Evolutionary conservation across 1,139 yeast species (phyloP).

Genomic region (Lodderomyces jiufengensis): DNA sequence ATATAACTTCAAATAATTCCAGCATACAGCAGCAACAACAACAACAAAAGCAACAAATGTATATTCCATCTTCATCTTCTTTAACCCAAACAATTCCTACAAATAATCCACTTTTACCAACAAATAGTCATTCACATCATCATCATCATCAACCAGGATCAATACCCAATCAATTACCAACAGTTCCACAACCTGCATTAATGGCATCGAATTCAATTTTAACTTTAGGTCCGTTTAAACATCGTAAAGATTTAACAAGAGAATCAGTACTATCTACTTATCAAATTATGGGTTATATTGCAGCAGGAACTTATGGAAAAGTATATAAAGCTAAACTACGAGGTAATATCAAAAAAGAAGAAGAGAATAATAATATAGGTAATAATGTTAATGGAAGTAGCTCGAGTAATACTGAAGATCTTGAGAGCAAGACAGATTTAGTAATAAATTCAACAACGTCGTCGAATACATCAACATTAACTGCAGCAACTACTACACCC

Average conservation of each 20-base stretch:
- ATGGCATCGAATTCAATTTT: conserved; percentile 70
- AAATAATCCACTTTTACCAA: conserved; percentile 2
- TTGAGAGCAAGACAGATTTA: no score
- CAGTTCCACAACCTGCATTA: conserved; percentile 38
- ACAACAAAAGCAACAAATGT: background rate
- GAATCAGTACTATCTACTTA: conserved; percentile 76
- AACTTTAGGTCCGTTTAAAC: conserved; percentile 69
- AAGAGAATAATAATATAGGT: background rate
- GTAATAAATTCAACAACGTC: no score
- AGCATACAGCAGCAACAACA: background rate
- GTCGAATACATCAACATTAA: no score
- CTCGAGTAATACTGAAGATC: background rate
- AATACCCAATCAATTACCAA: conserved; percentile 8
- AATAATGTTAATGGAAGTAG: background rate
- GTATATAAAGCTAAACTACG: conserved; percentile 82
- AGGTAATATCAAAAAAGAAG: conserved; percentile 14
- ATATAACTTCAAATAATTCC: background rate
- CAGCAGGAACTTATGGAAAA: conserved; percentile 97
- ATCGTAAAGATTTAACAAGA: conserved; percentile 67
- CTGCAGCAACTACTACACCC: no score
- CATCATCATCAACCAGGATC: conserved; percentile 6
- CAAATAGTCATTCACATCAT: conserved; percentile 6
- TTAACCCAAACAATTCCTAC: conserved; percentile 3
- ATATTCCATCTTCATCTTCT: conserved; percentile 1
- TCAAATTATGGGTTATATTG: conserved; percentile 90